Base-by-base conservation (phyloP, 192 early-diverging fungal genomes). In the Linnemannia hyalina region DNA sequence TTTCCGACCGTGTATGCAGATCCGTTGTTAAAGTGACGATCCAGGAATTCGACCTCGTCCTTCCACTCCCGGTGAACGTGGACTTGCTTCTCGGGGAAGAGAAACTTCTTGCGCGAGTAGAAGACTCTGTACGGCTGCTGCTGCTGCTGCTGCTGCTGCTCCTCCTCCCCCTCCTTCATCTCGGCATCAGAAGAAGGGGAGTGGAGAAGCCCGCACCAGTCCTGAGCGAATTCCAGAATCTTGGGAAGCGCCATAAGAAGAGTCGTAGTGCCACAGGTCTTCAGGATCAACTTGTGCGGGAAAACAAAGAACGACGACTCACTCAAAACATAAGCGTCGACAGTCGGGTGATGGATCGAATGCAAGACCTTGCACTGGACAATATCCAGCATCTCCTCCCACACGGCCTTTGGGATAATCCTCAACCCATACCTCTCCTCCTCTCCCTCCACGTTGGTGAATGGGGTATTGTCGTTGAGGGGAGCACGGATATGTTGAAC, bases 261-360 rank as follows among this genome's bases (percentile, higher is more conserved):
- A 10, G 97, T 98, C 22, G 98, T 99, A 13, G 98, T 98, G 22
- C 98, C 98, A 89, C 98, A 99, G 16, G 98, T 99, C 91, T 99
- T 99, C 74, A 99, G 90, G 72, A 99, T 96, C 44, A 99, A 79
- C 78, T 97, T 96, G 92, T 98, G 95, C 22, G 95, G 93, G 85
- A 97, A 98, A 20, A 99, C 97, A 90, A 99, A 99, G 93, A 99
- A 96, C 70, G 97, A 98, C 11, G 97, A 98, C 91, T 99, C 98
- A 88, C 96, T 97, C 71, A 99, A 91, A 60, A 99, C 90, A 88
- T 97, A 99, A 13, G 97, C 97, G 86, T 98, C 97, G 36, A 94
- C 88, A 87, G 95, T 90, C 42, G 94, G 94, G 88, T 97, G 97
- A 73, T 91, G 81, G 71, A 97, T 92, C 29, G 94, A 92, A 86